phyloP scores from a whole-genome alignment of 164 flowering plant genomes.

The Dillenia suffruticosa region DNA sequence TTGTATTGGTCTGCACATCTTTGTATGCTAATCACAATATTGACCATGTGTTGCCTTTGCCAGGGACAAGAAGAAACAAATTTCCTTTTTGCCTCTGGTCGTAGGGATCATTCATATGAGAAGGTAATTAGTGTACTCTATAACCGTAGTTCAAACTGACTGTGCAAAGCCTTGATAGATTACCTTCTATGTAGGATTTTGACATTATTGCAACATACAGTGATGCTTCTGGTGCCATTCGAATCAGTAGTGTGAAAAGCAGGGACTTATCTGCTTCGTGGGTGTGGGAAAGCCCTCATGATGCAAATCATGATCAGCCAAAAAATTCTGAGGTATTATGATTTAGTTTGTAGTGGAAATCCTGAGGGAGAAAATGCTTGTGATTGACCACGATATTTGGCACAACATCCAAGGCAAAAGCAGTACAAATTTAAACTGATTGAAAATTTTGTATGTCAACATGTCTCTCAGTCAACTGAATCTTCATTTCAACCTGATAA shows the following conservation, averaged over 20 bases:
- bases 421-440: background rate
- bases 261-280: slow-evolving; percentile 59
- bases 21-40: background rate
- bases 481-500: slow-evolving; percentile 22
- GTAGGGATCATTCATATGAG: slow-evolving; percentile 14
- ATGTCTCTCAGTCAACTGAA: slow-evolving; percentile 17
- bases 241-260: slow-evolving; percentile 43
- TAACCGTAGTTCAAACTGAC: background rate
- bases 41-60: slow-evolving; percentile 10
- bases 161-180: slow-evolving; percentile 6
- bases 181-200: slow-evolving; percentile 46
- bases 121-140: slow-evolving; percentile 25
- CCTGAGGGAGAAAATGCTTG: no score
- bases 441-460: background rate
- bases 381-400: no score
- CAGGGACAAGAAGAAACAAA: slow-evolving; percentile 23
- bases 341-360: slow-evolving; percentile 1
- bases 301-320: slow-evolving; percentile 25
- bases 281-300: slow-evolving; percentile 58
- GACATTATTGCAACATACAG: slow-evolving; percentile 66
- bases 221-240: slow-evolving; percentile 62
- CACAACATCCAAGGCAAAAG: no score
- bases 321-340: slow-evolving; percentile 40
- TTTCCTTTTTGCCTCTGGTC: slow-evolving; percentile 8
- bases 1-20: background rate